Percentiles rank a stretch among this genome's conserved stretches.
phyloP scores from a whole-genome alignment of 75 land plant genomes.

The Picea sitchensis region DNA sequence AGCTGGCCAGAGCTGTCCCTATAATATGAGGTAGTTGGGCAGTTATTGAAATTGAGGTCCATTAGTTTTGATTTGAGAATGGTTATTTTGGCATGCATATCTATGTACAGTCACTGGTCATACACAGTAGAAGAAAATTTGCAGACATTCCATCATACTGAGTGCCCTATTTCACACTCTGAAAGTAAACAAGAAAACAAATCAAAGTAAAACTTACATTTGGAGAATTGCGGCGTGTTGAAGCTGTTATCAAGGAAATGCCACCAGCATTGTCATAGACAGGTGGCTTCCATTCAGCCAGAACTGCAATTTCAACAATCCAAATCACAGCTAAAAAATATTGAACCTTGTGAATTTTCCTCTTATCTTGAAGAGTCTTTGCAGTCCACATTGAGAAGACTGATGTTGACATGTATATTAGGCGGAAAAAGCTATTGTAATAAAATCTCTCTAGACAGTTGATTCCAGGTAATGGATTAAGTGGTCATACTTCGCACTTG shows the following conservation, averaged over 20 bases:
- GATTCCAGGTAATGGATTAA: background rate
- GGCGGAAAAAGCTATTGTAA: background rate
- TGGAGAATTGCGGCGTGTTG: constrained; percentile 97
- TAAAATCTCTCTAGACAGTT: background rate
- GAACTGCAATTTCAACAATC: constrained; percentile 49
- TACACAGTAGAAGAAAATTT: background rate
- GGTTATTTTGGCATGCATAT: background rate
- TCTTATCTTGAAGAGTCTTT: background rate
- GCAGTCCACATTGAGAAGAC: background rate
- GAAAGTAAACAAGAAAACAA: background rate
- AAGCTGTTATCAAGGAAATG: constrained; percentile 86
- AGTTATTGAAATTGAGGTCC: background rate
- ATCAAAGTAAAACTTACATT: constrained; percentile 54
- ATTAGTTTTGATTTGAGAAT: background rate
- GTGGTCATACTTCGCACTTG: background rate
- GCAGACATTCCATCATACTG: background rate
- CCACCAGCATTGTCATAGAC: constrained; percentile 88
- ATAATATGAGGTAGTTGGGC: too few relatives aligned
- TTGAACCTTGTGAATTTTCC: background rate
- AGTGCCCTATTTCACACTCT: background rate
- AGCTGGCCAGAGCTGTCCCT: too few relatives aligned
- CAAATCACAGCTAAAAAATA: background rate
- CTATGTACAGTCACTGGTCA: background rate
- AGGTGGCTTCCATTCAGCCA: constrained; percentile 98
- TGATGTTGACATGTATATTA: background rate